Percentiles rank a stretch among this genome's conserved stretches.
phyloP scores from a whole-genome alignment of 1,284 basidiomycete genomes.

The Ceratobasidium sp. region DNA sequence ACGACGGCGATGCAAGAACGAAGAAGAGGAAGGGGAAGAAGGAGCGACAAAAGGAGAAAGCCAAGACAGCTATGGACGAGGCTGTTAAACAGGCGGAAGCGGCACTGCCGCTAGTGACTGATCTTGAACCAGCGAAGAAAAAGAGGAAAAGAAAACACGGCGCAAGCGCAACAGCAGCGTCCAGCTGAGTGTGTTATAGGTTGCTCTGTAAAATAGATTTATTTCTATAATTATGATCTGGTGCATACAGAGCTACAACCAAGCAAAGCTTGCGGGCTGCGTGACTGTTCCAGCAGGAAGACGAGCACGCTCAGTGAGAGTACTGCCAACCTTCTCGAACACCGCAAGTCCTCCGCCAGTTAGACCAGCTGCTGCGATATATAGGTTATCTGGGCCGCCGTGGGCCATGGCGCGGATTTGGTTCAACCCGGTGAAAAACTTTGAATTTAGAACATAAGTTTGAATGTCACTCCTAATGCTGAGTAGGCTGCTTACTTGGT shows the following conservation, averaged over 20 bases:
- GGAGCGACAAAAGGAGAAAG: conserved; percentile 54
- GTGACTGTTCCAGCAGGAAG: conserved; percentile 40
- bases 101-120: not conserved
- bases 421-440: conserved; percentile 69
- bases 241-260: conserved; percentile 37
- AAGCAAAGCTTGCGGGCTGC: conserved; percentile 47
- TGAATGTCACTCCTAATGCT: not conserved
- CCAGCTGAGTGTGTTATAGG: conserved; percentile 2
- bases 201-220: not conserved
- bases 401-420: conserved; percentile 73
- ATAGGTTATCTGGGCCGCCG: conserved; percentile 64
- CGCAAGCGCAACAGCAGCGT: not conserved
- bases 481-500: conserved; percentile 53
- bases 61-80: conserved; percentile 48
- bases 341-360: conserved; percentile 69
- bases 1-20: conserved; percentile 52
- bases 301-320: conserved; percentile 52
- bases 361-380: conserved; percentile 66
- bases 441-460: not conserved
- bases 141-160: conserved; percentile 39
- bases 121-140: conserved; percentile 20
- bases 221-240: not conserved
- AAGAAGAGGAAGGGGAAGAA: conserved; percentile 58
- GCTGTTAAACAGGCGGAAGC: conserved; percentile 48
- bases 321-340: conserved; percentile 62